Evolutionary conservation across 306 rosid species (phyloP).

Genomic region (Begonia peltatifolia): DNA sequence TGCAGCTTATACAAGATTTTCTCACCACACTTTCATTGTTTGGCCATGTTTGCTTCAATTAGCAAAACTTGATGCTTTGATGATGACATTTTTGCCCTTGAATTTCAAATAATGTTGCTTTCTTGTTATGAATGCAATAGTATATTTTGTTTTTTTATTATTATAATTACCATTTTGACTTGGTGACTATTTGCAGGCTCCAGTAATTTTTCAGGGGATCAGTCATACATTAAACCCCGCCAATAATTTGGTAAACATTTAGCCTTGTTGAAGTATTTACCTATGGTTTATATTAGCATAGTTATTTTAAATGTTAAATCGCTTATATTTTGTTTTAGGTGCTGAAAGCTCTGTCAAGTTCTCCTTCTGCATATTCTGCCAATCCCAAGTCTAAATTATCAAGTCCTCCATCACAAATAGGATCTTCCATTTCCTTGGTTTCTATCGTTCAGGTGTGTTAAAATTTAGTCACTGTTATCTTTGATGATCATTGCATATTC

Average conservation of each 20-base stretch:
- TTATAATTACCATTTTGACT: slow-evolving; percentile 3
- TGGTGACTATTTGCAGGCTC: slow-evolving; percentile 52
- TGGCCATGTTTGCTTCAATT: neutral
- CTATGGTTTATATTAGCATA: slow-evolving; percentile 9
- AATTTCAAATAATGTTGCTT: neutral
- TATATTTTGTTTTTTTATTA: slow-evolving; percentile 9
- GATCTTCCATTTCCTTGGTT: too few species aligned
- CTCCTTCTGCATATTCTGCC: slow-evolving; percentile 86
- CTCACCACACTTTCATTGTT: neutral
- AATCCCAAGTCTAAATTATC: slow-evolving; percentile 28
- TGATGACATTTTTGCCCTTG: too few species aligned
- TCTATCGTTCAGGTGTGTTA: neutral
- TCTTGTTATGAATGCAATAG: neutral
- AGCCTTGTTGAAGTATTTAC: slow-evolving; percentile 7
- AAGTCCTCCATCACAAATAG: too few species aligned
- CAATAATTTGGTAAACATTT: slow-evolving; percentile 58
- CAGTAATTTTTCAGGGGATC: slow-evolving; percentile 88
- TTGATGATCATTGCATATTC: too few species aligned
- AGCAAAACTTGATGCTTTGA: too few species aligned
- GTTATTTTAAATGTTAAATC: neutral
- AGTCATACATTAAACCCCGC: slow-evolving; percentile 78
- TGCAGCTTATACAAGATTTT: too few species aligned
- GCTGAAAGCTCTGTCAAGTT: slow-evolving; percentile 79
- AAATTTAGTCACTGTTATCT: neutral
- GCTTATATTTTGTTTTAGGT: slow-evolving; percentile 32